Evolutionary conservation across 257 asterid species (phyloP).

Genomic region (Nemophila menziesii): DNA sequence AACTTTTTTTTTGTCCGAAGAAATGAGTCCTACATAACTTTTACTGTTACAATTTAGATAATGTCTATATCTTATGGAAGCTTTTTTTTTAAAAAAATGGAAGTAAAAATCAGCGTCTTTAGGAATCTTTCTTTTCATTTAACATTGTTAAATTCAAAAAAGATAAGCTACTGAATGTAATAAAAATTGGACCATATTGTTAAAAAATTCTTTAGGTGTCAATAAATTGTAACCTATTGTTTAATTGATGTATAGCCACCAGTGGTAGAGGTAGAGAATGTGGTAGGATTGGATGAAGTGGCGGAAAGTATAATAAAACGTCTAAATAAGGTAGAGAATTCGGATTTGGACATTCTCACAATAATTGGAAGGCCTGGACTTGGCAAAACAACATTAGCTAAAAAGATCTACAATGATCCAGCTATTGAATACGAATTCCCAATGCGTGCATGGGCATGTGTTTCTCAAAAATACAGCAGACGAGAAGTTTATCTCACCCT

Average conservation of each 20-base stretch:
- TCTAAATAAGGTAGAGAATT: slow-evolving; percentile 11
- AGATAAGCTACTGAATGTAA: no score
- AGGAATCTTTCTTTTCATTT: no score
- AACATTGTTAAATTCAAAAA: no score
- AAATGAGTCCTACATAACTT: no score
- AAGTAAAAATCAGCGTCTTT: no score
- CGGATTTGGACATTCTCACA: slow-evolving; percentile 15
- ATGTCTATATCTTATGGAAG: no score
- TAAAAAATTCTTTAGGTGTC: no score
- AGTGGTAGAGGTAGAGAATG: slow-evolving; percentile 11
- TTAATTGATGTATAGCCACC: slow-evolving; percentile 1
- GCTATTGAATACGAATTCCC: slow-evolving; percentile 27
- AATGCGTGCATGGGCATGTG: slow-evolving; percentile 28
- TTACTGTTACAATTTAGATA: no score
- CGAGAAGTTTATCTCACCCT: slow-evolving; percentile 41
- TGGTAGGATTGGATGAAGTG: slow-evolving; percentile 23
- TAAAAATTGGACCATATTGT: no score
- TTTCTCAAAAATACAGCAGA: slow-evolving; percentile 38
- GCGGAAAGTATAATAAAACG: slow-evolving; percentile 9
- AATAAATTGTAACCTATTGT: neutral
- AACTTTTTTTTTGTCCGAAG: no score
- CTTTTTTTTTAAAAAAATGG: no score
- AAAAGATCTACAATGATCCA: slow-evolving; percentile 34
- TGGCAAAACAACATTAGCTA: slow-evolving; percentile 61
- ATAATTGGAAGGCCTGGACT: slow-evolving; percentile 28